Evolutionary conservation across 192 early-diverging fungal genomes (phyloP).

Genomic region (Funneliformis mosseae): DNA sequence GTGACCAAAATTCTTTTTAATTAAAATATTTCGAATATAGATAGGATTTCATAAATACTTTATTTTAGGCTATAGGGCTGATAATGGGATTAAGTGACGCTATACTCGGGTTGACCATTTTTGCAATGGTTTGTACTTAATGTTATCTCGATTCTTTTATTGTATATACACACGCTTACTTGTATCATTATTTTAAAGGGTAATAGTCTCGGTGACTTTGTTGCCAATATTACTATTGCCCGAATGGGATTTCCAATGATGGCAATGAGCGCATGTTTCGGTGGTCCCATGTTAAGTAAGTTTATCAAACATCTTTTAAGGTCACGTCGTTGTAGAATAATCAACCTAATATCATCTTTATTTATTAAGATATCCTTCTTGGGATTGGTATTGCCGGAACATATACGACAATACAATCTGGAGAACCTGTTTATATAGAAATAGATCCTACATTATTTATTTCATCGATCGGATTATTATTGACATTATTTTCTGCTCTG

Average conservation of each 20-base stretch:
- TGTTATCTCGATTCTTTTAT: not conserved
- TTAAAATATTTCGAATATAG: not conserved
- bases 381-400: slow-evolving; percentile 81
- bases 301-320: slow-evolving; percentile 13
- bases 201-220: slow-evolving; percentile 85
- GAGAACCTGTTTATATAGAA: slow-evolving; percentile 56
- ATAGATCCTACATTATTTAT: slow-evolving; percentile 70
- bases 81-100: slow-evolving; percentile 78
- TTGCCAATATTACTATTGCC: slow-evolving; percentile 91
- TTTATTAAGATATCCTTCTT: slow-evolving; percentile 68
- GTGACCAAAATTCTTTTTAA: not conserved
- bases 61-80: slow-evolving; percentile 67
- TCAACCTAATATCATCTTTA: not conserved
- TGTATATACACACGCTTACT: not conserved
- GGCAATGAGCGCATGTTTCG: slow-evolving; percentile 95
- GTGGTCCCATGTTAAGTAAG: slow-evolving; percentile 86
- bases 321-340: slow-evolving; percentile 4
- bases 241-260: slow-evolving; percentile 90
- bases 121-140: slow-evolving; percentile 69
- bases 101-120: slow-evolving; percentile 80
- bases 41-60: not conserved
- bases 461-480: slow-evolving; percentile 67
- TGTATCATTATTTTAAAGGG: slow-evolving; percentile 48
- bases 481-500: slow-evolving; percentile 60
- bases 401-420: slow-evolving; percentile 53